phyloP scores from a whole-genome alignment of 192 early-diverging fungal species.

The Coemansia asiatica region DNA sequence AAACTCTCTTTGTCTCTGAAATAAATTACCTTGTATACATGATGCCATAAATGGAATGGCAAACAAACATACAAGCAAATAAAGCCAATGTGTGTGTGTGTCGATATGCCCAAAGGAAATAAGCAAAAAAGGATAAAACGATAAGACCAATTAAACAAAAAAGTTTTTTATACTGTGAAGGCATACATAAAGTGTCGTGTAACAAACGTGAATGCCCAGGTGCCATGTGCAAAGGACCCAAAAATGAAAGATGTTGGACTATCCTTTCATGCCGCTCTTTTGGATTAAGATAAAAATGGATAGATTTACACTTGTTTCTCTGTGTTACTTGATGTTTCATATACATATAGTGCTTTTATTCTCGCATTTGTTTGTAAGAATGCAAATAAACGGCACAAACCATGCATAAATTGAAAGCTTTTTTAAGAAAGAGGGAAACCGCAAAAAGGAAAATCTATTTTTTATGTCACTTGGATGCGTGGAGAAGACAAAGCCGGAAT shows the following conservation, averaged over 20 bases:
- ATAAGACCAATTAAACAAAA: constrained; percentile 1
- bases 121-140: not conserved
- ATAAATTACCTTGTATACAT: not conserved
- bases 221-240: not conserved
- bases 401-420: constrained; percentile 9
- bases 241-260: not conserved
- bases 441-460: not conserved
- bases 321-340: no score
- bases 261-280: not conserved
- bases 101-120: not conserved
- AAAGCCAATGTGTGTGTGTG: constrained; percentile 6
- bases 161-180: not conserved
- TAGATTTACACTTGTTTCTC: no score
- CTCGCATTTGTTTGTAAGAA: not conserved
- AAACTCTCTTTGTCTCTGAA: not conserved
- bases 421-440: not conserved
- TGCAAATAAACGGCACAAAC: constrained; percentile 6
- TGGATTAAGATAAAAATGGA: no score
- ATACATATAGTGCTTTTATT: no score
- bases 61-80: constrained; percentile 8
- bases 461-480: constrained; percentile 6
- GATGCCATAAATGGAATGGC: not conserved
- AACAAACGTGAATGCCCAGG: constrained; percentile 4
- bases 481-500: constrained; percentile 3
- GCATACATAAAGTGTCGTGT: not conserved